A percentile compares a stretch with the other conserved stretches of the same genome.
Evolutionary conservation across 208 protist genomes (phyloP).

Genomic region (Trypanosoma melophagium): DNA sequence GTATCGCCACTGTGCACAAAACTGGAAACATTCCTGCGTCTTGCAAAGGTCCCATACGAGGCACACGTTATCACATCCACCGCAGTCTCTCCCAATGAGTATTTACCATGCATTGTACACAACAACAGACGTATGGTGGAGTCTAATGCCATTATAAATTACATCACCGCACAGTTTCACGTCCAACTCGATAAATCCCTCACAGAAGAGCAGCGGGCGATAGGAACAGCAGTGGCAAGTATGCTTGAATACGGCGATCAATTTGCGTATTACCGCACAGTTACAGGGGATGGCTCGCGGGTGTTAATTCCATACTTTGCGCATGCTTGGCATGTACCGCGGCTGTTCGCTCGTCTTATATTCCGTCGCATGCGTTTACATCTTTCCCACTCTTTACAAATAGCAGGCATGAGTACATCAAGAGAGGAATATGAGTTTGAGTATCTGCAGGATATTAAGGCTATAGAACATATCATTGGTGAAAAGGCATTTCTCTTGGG

Average conservation of each 20-base stretch:
- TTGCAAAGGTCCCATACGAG: conserved; percentile 56
- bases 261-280: conserved; percentile 41
- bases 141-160: conserved; percentile 37
- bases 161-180: conserved; percentile 39
- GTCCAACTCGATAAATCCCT: conserved; percentile 43
- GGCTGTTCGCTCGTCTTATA: too few species aligned
- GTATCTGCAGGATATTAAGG: conserved; percentile 44
- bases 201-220: conserved; percentile 37
- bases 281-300: conserved; percentile 40
- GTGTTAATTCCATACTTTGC: conserved; percentile 38
- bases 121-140: conserved; percentile 31
- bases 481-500: conserved; percentile 46
- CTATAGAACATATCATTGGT: conserved; percentile 50
- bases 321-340: conserved; percentile 20
- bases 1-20: conserved; percentile 46
- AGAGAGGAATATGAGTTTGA: conserved; percentile 54
- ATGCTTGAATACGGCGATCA: conserved; percentile 47
- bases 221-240: conserved; percentile 38
- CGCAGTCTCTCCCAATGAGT: conserved; percentile 31
- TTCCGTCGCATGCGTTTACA: conserved; percentile 30
- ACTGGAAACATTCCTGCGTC: conserved; percentile 59
- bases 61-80: conserved; percentile 40
- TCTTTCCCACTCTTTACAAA: conserved; percentile 22
- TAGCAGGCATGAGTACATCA: conserved; percentile 42
- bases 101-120: conserved; percentile 56